A percentile compares a stretch with the other conserved stretches of the same genome.
Conservation (phyloP, 176 grass and related monocot species). For the Secale cereale region DNA sequence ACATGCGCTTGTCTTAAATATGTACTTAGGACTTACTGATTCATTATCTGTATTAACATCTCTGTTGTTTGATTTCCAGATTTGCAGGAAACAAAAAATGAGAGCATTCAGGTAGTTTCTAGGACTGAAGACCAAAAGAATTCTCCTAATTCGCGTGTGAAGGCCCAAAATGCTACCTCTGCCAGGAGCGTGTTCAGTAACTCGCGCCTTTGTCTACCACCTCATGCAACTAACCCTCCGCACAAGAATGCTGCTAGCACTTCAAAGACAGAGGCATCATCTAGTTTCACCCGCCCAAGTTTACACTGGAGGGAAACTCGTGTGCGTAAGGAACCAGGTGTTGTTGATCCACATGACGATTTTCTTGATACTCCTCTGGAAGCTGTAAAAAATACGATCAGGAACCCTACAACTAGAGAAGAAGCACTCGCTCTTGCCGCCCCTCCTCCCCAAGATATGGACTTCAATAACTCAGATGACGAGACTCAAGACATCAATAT, state of each 20-base stretch:
- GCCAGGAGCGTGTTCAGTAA: constrained; percentile 26
- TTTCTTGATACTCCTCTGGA: constrained; percentile 87
- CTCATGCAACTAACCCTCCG: constrained; percentile 16
- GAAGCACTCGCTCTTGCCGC: constrained; percentile 47
- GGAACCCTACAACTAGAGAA: constrained; percentile 33
- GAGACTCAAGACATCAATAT: constrained; percentile 72
- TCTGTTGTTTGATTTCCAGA: constrained; percentile 28
- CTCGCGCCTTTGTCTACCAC: constrained; percentile 24
- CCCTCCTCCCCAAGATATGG: constrained; percentile 58
- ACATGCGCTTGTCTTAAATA: background rate
- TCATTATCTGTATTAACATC: background rate
- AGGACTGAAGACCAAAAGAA: constrained; percentile 31
- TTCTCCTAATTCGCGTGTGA: constrained; percentile 1
- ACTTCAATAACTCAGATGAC: constrained; percentile 75
- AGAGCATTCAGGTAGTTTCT: constrained; percentile 20
- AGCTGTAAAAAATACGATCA: constrained; percentile 34
- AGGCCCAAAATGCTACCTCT: constrained; percentile 25
- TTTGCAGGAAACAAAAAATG: constrained; percentile 35
- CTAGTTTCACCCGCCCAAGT: constrained; percentile 12
- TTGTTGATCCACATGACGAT: constrained; percentile 71
- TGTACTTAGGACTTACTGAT: constrained; percentile 1
- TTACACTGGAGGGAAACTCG: constrained; percentile 66
- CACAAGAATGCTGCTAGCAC: constrained; percentile 27
- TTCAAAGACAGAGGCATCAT: constrained; percentile 41
- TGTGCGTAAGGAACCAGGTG: constrained; percentile 51